Evolutionary conservation across 768 basidiomycete species (phyloP).

Genomic region (Mycena leptocephala): DNA sequence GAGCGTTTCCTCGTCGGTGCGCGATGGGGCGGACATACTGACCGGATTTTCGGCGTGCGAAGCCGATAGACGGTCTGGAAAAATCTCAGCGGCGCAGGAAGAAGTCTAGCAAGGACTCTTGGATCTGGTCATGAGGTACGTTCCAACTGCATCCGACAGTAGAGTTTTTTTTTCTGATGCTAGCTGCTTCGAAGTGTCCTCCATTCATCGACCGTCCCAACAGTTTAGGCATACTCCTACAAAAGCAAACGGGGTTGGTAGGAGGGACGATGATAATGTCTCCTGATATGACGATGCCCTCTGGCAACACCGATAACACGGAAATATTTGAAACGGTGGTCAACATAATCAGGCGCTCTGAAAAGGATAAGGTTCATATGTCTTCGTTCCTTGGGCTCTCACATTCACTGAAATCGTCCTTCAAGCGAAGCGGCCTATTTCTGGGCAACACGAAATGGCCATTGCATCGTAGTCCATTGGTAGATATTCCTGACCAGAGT

Average conservation of each 20-base stretch:
- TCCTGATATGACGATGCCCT: neutral
- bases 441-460: slow-evolving; percentile 28
- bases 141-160: too few relatives aligned
- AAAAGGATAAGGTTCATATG: slow-evolving; percentile 7
- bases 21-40: slow-evolving; percentile 29
- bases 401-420: neutral
- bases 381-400: neutral
- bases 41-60: slow-evolving; percentile 22
- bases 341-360: slow-evolving; percentile 1
- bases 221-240: neutral
- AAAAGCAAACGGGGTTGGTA: slow-evolving; percentile 6
- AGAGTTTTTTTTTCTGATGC: neutral
- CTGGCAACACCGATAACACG: neutral
- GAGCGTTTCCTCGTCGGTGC: slow-evolving; percentile 32
- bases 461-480: slow-evolving; percentile 32
- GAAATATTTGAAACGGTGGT: slow-evolving; percentile 5
- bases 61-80: slow-evolving; percentile 7
- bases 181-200: neutral
- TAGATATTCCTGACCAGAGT: slow-evolving; percentile 30
- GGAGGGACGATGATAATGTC: too few relatives aligned
- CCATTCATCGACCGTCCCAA: neutral
- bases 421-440: slow-evolving; percentile 25
- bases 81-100: neutral
- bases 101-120: neutral
- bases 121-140: neutral